Conservation (phyloP, 345 rosid species). For the Sapria himalayana region DNA sequence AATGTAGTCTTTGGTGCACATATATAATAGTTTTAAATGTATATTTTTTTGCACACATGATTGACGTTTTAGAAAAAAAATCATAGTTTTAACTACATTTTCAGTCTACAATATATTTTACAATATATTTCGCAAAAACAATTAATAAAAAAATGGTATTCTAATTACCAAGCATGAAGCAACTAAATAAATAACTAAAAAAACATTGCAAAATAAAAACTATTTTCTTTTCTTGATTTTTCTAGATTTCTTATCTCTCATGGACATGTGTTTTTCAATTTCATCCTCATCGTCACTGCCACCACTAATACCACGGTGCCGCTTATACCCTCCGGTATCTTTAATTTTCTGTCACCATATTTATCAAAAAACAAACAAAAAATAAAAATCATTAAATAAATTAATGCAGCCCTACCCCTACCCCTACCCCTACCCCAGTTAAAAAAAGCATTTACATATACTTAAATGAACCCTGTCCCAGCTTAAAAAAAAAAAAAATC, state of each 20-base stretch:
- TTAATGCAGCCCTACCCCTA: background rate
- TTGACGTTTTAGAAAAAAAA: no score
- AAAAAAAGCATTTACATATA: background rate
- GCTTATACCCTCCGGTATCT: slow-evolving; percentile 25
- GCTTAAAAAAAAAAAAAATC: background rate
- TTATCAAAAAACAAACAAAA: slow-evolving; percentile 5
- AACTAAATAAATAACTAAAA: no score
- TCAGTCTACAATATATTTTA: no score
- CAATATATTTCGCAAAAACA: no score
- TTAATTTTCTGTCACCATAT: slow-evolving; percentile 53
- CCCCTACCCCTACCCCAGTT: no score
- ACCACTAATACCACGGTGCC: slow-evolving; percentile 19
- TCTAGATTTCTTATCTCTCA: slow-evolving; percentile 18
- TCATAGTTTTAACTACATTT: no score
- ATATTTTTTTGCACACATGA: no score
- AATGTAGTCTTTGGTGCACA: no score
- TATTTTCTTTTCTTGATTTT: slow-evolving; percentile 7
- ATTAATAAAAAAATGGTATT: no score
- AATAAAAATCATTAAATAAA: background rate
- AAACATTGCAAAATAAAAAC: no score
- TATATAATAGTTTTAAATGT: no score
- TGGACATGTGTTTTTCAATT: slow-evolving; percentile 27
- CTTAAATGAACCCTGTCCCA: background rate
- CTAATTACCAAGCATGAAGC: no score
- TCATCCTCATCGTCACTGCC: slow-evolving; percentile 42